Evolutionary conservation across 2,329 filamentous ascomycete species (phyloP), one percentile per base, ranked within the genome.

Genomic region (Thelonectria olida): DNA sequence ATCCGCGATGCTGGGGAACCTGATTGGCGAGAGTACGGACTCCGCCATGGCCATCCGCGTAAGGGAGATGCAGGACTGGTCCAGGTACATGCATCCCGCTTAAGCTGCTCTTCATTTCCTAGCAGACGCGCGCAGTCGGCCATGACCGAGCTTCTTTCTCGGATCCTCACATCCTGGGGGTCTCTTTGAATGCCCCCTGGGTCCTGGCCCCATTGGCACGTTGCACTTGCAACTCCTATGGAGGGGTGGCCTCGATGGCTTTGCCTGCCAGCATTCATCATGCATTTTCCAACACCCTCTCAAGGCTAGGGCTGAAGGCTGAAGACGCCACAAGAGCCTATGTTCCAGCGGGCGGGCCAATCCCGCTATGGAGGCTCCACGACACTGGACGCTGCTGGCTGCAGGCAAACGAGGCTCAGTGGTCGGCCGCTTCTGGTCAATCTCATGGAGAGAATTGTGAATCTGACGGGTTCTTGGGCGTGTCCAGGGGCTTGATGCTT

Each of bases 391-490:
- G 19, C 31, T 27, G 45, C 58, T 25, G 45, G 45, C 41, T 22
- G 44, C 28, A 50, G 50, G 31, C 45, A 23, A 44, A 45, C 45
- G 15, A 41, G 12, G 23, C 44, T 49, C 34, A 54, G 42, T 54
- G 42, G 52, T n/a, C 31, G 41, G 22, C n/a, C 25, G 25, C 13
- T 20, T 47, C 42, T 31, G 7, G 34, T 54, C 56, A 44, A 54
- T 54, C 56, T 50, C 25, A 36, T 54, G 38, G 50, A 54, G 44
- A 54, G 50, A 49, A 42, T 49, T 28, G 44, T 39, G 25, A 49
- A 54, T 60, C 57, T 55, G 47, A 61, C 52, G 47, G 44, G 58
- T 56, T 56, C 58, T 48, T 61, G 45, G 47, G 53, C 47, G 41
- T 45, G 42, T 45, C 52, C 57, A 60, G 58, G 58, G 58, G 52